phyloP scores from a whole-genome alignment of 305 asterid species.

The Withania somnifera region DNA sequence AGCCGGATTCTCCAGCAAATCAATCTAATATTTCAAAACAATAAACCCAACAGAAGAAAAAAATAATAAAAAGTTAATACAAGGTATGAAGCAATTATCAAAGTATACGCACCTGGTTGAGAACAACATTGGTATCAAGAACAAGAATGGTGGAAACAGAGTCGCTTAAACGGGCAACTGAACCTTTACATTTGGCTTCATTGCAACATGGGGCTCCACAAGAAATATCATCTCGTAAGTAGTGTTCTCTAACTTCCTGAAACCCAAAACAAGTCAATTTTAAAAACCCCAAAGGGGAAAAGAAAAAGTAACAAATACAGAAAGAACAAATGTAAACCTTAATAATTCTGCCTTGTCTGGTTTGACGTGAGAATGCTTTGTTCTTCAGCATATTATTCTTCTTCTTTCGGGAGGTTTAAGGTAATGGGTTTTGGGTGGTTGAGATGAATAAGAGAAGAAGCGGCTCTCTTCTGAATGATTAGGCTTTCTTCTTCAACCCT shows the following conservation, averaged over 20 bases:
- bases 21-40: conserved; percentile 41
- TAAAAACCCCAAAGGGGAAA: neutral
- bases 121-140: conserved; percentile 87
- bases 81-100: neutral
- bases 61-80: neutral
- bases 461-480: neutral
- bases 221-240: conserved; percentile 78
- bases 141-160: conserved; percentile 42
- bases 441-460: neutral
- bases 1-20: conserved; percentile 86
- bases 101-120: conserved; percentile 46
- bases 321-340: conserved; percentile 32
- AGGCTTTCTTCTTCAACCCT: too few species aligned
- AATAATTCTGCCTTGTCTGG: conserved; percentile 70
- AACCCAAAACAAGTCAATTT: neutral
- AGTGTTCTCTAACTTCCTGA: conserved; percentile 89
- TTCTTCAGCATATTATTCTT: conserved; percentile 48
- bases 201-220: conserved; percentile 80
- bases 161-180: conserved; percentile 45
- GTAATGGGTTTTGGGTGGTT: neutral
- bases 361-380: conserved; percentile 67
- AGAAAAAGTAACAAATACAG: neutral
- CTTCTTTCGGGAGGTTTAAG: neutral
- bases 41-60: neutral
- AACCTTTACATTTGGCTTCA: conserved; percentile 39